Evolutionary conservation across 2,329 filamentous ascomycete species (phyloP).

Genomic region (Ophidiomyces ophidiicola): DNA sequence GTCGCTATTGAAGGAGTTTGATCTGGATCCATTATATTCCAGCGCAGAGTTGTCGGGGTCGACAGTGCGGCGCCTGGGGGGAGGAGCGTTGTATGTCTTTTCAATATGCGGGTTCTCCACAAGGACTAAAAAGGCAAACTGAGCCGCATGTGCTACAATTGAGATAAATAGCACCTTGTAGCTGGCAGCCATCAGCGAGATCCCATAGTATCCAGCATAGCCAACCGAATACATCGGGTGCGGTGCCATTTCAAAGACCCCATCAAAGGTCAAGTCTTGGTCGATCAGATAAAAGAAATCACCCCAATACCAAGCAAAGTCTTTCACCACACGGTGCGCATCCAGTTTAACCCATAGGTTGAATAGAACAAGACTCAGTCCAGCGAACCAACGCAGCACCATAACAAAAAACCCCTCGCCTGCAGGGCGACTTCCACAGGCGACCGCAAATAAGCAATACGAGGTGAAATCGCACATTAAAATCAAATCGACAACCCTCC

Average conservation of each 20-base stretch:
- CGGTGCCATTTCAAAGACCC: conserved; percentile 96
- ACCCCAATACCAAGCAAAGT: conserved; percentile 99
- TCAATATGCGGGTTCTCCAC: conserved; percentile 98
- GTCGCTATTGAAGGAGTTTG: conserved; percentile 27
- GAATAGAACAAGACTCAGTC: conserved; percentile 71
- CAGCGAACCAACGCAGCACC: conserved; percentile 62
- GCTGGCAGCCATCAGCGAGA: conserved; percentile 94
- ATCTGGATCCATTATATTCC: conserved; percentile 22
- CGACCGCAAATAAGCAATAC: conserved; percentile 89
- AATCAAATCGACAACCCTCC: conserved; percentile 88
- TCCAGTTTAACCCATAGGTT: conserved; percentile 98
- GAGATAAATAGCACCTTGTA: conserved; percentile 97
- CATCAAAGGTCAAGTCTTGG: conserved; percentile 94
- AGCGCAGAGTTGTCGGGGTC: conserved; percentile 22
- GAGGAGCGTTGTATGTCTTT: conserved; percentile 87
- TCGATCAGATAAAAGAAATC: conserved; percentile 99
- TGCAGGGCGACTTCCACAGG: conserved; percentile 63
- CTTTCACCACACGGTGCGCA: conserved; percentile 93
- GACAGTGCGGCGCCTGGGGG: conserved; percentile 48
- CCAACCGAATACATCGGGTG: conserved; percentile 99
- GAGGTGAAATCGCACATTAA: conserved; percentile 98
- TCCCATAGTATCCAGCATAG: conserved; percentile 95
- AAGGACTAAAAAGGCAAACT: conserved; percentile 81
- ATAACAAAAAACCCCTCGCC: conserved; percentile 61
- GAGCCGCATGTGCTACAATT: conserved; percentile 82